Percentiles rank a stretch among this genome's conserved stretches.
These are phyloP conservation scores for Hippophae tibetana DNA, from an alignment of 306 rosid genomes.

Conservation along the genomic window DNA sequence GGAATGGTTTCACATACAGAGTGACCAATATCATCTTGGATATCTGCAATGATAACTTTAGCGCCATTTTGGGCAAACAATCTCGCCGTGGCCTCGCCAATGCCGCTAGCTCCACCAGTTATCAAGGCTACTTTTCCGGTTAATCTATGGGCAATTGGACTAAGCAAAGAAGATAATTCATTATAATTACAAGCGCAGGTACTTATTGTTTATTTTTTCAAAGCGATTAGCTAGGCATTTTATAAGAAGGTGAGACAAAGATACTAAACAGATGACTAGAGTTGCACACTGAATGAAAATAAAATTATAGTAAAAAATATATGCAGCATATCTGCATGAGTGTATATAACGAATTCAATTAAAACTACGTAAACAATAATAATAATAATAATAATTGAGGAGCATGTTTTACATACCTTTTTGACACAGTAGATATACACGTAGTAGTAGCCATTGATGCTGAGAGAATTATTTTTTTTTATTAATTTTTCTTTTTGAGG, in stretches of 20 bases:
- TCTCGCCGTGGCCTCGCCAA: slow-evolving; percentile 42
- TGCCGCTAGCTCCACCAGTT: slow-evolving; percentile 55
- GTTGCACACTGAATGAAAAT: too few species aligned
- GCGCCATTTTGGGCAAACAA: slow-evolving; percentile 38
- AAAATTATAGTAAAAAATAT: too few species aligned
- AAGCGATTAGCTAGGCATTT: too few species aligned
- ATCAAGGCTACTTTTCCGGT: slow-evolving; percentile 52
- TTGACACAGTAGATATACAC: slow-evolving; percentile 16
- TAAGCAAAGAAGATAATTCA: too few species aligned
- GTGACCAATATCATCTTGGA: slow-evolving; percentile 42
- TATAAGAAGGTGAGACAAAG: too few species aligned
- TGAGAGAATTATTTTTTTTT: neutral
- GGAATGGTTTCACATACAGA: slow-evolving; percentile 23
- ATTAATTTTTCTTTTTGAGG: too few species aligned
- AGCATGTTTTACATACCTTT: slow-evolving; percentile 27
- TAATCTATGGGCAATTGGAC: slow-evolving; percentile 23
- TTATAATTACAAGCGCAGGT: too few species aligned
- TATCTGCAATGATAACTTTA: slow-evolving; percentile 36
- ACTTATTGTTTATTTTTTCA: too few species aligned
- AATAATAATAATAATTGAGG: neutral
- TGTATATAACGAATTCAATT: too few species aligned
- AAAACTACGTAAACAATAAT: too few species aligned
- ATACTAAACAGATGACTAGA: too few species aligned
- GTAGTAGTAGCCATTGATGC: slow-evolving; percentile 28
- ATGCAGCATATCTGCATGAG: too few species aligned